These are phyloP conservation scores for Paramecium octaurelia DNA, from an alignment of 73 alveolate species.

Conservation along the genomic window DNA sequence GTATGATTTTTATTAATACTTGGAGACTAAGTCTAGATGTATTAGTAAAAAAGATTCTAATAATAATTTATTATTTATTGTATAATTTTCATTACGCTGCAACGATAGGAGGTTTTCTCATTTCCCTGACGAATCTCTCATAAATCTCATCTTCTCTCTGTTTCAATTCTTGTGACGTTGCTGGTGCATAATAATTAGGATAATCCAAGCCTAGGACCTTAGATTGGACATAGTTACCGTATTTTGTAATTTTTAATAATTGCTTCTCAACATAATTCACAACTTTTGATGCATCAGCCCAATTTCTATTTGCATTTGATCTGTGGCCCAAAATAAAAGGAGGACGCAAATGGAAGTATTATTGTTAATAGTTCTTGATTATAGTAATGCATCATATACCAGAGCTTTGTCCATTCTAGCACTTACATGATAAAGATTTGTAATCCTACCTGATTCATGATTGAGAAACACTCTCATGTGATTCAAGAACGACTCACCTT, in stretches of 20 bases:
- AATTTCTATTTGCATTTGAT: constrained; percentile 13
- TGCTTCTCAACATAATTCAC: not conserved
- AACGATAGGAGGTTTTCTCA: constrained; percentile 15
- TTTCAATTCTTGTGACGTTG: not conserved
- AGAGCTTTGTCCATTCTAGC: not conserved
- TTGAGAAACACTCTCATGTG: not conserved
- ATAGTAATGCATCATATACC: not conserved
- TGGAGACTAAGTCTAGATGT: not conserved
- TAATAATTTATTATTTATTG: not conserved
- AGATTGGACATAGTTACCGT: not conserved
- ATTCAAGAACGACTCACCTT: constrained; percentile 16
- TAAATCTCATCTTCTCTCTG: not conserved
- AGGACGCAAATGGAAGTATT: not conserved
- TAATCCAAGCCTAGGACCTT: not conserved
- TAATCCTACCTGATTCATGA: not conserved
- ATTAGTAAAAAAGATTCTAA: not conserved
- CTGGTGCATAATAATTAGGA: not conserved
- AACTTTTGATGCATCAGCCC: constrained; percentile 30
- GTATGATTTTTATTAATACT: not conserved
- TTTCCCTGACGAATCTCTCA: not conserved
- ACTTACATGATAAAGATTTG: not conserved
- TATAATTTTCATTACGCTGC: not conserved
- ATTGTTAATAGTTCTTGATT: not conserved
- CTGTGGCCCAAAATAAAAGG: constrained; percentile 17
- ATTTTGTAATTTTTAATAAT: not conserved